phyloP scores from a whole-genome alignment of 495 filamentous ascomycete species.

The Daldinia decipiens region DNA sequence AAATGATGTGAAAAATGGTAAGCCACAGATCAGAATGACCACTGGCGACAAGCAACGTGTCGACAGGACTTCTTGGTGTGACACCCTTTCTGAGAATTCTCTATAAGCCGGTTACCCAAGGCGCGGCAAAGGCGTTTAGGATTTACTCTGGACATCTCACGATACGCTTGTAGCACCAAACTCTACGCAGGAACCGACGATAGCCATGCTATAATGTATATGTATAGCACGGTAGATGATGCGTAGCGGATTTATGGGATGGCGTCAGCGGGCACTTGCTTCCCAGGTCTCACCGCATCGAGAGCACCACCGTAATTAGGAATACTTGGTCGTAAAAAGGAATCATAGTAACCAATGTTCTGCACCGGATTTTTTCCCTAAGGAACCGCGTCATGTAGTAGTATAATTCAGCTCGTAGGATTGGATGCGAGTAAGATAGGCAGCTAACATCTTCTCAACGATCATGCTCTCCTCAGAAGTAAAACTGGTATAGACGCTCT shows the following conservation, averaged over 20 bases:
- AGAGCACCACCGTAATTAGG: slow-evolving; percentile 13
- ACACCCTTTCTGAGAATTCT: slow-evolving; percentile 3
- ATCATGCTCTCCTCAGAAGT: slow-evolving; percentile 22
- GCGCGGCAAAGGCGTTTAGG: slow-evolving; percentile 3
- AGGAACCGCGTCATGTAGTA: slow-evolving; percentile 7
- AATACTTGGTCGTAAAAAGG: slow-evolving; percentile 18
- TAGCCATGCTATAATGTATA: slow-evolving; percentile 11
- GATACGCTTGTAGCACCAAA: neutral
- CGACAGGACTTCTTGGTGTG: slow-evolving; percentile 4
- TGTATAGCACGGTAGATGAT: slow-evolving; percentile 17
- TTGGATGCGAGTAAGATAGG: slow-evolving; percentile 26
- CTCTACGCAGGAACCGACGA: slow-evolving; percentile 10
- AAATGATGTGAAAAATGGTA: slow-evolving; percentile 7
- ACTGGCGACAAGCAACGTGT: slow-evolving; percentile 2
- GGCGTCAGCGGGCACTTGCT: slow-evolving; percentile 35
- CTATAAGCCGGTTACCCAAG: slow-evolving; percentile 7
- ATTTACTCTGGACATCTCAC: neutral
- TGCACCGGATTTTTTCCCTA: neutral
- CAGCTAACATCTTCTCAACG: slow-evolving; percentile 12
- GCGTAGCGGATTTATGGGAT: slow-evolving; percentile 8
- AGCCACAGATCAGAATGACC: slow-evolving; percentile 7
- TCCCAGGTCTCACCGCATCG: slow-evolving; percentile 32
- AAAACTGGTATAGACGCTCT: slow-evolving; percentile 14
- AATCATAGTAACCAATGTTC: neutral
- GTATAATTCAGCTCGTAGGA: slow-evolving; percentile 13